Evolutionary conservation across 441 rosid genomes (phyloP), one percentile per base, ranked within the genome.

Genomic region (Adansonia rubrostipa): DNA sequence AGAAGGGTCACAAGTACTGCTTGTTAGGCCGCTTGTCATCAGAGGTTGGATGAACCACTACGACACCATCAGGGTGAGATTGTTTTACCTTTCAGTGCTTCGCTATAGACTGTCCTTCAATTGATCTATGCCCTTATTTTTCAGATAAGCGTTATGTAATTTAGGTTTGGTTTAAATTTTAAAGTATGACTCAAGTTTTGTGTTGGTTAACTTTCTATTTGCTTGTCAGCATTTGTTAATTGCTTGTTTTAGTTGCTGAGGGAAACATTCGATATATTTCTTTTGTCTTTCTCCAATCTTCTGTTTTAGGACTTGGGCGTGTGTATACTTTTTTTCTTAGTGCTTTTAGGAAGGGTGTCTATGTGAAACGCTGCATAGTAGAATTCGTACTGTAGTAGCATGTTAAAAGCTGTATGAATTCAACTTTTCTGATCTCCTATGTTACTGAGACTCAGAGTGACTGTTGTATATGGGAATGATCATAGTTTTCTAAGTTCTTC

Each of bases 31-130:
- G 74, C 33, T 82, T 93, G 11, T 92, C 99, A 22, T 89, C 95
- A 4, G 92, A 91, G 80, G 96, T 93, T 63, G 97, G 99, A 62
- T 95, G 98, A 92, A 94, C 89, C 88, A 91, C 75, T 90, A 91
- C 72, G 95, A 92, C 65, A 92, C 91, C 81, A 91, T 94, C 89
- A 92, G 81, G 89, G 98, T 92, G 64, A 81, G 88, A 24, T 71
- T 28, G 15, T 51, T 1, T 70, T 33, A 44, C 24, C 17, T 15
- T 13, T 42, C 22, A 3, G 11, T 65, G 5, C 51, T 48, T 45
- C 22, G 2, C 64, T 60, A 20, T 22, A 9, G 64, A 10, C 14
- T 22, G 64, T 60, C 11, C 61, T 57, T 57, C 10, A 57, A 19
- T 8, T 9, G 1, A 17, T 8, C 22, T 6, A 17, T 0, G 24